phyloP scores from a whole-genome alignment of 2,329 filamentous ascomycete species.

The Ambrosiella beaveri region DNA sequence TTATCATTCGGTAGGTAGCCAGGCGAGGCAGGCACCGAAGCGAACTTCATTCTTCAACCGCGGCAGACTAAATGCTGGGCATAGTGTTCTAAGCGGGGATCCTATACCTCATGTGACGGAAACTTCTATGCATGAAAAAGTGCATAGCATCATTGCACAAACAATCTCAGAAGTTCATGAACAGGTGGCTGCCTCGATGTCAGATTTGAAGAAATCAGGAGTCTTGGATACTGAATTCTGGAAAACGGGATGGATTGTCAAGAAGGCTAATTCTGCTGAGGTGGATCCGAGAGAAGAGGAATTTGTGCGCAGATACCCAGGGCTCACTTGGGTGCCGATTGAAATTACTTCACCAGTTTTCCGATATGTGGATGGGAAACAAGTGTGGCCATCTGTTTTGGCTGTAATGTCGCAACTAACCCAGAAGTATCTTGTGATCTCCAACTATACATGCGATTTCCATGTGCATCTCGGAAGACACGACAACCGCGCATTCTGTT shows the following conservation, averaged over 20 bases:
- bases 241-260: conserved; percentile 24
- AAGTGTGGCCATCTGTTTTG: not conserved
- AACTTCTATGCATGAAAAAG: conserved; percentile 1
- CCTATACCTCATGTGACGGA: not conserved
- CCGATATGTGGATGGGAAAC: conserved; percentile 15
- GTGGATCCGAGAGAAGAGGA: conserved; percentile 17
- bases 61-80: not conserved
- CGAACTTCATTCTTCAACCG: not conserved
- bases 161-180: conserved; percentile 15
- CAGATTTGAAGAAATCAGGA: conserved; percentile 16
- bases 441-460: conserved; percentile 24
- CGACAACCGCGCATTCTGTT: conserved; percentile 19
- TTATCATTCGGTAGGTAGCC: not conserved
- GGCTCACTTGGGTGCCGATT: conserved; percentile 21
- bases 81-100: not conserved
- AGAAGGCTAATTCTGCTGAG: conserved; percentile 24
- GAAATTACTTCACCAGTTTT: conserved; percentile 24
- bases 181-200: conserved; percentile 17
- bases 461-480: conserved; percentile 24
- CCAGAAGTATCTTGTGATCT: conserved; percentile 14
- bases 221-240: conserved; percentile 20
- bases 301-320: conserved; percentile 8
- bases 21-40: not conserved
- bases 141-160: conserved; percentile 16
- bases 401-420: not conserved